phyloP scores from a whole-genome alignment of 1,284 basidiomycete genomes.

The Austroboletus olivaceoglutinosus region DNA sequence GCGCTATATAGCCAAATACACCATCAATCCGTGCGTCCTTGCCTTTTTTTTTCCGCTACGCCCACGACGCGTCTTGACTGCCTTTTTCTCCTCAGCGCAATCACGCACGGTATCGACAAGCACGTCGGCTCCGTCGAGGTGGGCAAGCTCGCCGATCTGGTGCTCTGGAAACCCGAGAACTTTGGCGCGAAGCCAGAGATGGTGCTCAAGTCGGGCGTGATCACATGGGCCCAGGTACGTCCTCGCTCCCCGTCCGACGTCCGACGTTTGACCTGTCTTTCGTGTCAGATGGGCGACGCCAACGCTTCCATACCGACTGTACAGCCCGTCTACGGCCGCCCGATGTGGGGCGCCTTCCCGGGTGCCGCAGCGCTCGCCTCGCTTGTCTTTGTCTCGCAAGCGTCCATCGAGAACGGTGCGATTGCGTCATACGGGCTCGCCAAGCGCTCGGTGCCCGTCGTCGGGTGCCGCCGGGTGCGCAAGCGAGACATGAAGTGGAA shows the following conservation, averaged over 20 bases:
- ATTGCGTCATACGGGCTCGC: slow-evolving; percentile 70
- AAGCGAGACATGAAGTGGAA: slow-evolving; percentile 98
- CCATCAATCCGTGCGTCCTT: slow-evolving; percentile 87
- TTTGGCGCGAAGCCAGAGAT: slow-evolving; percentile 93
- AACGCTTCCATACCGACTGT: slow-evolving; percentile 94
- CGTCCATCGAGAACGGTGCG: slow-evolving; percentile 64
- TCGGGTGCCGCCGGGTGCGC: slow-evolving; percentile 69
- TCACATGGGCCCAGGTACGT: slow-evolving; percentile 82
- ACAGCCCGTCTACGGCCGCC: slow-evolving; percentile 81
- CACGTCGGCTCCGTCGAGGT: slow-evolving; percentile 82
- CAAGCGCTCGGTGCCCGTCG: slow-evolving; percentile 78
- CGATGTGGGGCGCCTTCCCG: slow-evolving; percentile 87
- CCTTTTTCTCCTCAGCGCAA: slow-evolving; percentile 68
- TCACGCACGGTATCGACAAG: slow-evolving; percentile 91
- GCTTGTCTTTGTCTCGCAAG: slow-evolving; percentile 80
- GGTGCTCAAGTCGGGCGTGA: slow-evolving; percentile 93
- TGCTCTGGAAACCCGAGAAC: slow-evolving; percentile 90
- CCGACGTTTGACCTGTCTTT: background rate
- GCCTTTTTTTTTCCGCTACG: background rate
- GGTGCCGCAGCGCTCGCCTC: slow-evolving; percentile 79
- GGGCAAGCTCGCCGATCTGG: slow-evolving; percentile 89
- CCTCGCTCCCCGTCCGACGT: too few relatives aligned
- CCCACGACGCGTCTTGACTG: slow-evolving; percentile 1
- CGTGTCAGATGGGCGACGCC: slow-evolving; percentile 81
- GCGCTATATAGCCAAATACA: slow-evolving; percentile 95